Base-by-base conservation (phyloP, 441 rosid species). In the Brassica hybrid region DNA sequence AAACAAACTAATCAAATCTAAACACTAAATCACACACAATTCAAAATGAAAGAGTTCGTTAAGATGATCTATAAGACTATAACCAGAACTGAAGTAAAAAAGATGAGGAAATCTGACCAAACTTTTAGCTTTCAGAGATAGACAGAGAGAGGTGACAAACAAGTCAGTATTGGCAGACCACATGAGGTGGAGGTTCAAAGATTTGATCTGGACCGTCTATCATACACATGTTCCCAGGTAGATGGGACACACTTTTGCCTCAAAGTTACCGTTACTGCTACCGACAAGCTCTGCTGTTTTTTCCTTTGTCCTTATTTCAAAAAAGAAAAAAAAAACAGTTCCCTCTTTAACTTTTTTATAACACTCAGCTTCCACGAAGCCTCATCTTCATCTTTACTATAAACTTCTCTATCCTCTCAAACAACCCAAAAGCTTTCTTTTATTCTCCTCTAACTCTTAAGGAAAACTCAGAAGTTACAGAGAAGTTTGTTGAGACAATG, bases 201-300 rank as follows among this genome's bases (percentile, higher is more conserved):
- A 66, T 59, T 2, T 60, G 58, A 78, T 52, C 58, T 52, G 58
- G 58, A 52, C 21, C 21, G 58, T 52, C 1, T 6, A 52, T 9
- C 13, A 56, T 84, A 69, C 81, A 41, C 48, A 80, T 90, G 97
- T 88, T 88, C 87, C 92, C 91, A 69, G 1, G 74, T 21, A 59
- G 72, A 70, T 43, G 69, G 69, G 79, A 80, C 91, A 88, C 63
- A 74, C 78, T 73, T 57, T 82, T 84, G 90, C 94, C 87, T 85
- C 85, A 82, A 83, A 82, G 80, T 77, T 89, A 96, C 88, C 57
- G 89, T 87, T 36, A 70, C 76, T 77, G 76, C 87, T 69, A 82
- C 82, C 94, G 94, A 94, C 96, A 89, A 67, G 88, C 86, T 76
- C 75, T 82, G 81, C 74, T 36, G 69, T 87, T 23, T 16, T 78